phyloP scores from a whole-genome alignment of 2,329 filamentous ascomycete species.

The Alternaria alternata region DNA sequence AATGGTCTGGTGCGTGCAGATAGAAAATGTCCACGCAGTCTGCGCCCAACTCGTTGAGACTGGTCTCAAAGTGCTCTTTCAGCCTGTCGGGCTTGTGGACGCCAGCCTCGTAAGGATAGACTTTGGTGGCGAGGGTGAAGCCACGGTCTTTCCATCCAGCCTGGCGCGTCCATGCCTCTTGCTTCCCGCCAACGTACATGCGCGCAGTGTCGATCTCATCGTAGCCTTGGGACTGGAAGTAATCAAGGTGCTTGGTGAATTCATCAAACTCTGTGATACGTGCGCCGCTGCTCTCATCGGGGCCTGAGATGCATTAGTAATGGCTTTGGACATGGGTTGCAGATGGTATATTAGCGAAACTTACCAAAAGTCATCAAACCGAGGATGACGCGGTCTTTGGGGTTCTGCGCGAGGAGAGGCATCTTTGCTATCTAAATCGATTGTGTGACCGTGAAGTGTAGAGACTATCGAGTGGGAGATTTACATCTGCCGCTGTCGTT shows the following conservation, averaged over 20 bases:
- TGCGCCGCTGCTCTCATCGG: constrained; percentile 66
- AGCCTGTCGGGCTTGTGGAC: constrained; percentile 40
- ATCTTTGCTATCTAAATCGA: constrained; percentile 18
- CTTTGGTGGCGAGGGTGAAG: constrained; percentile 80
- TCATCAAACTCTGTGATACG: constrained; percentile 75
- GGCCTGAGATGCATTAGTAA: constrained; percentile 52
- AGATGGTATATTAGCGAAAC: background rate
- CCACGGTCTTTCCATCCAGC: constrained; percentile 82
- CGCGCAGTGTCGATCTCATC: constrained; percentile 86
- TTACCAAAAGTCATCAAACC: constrained; percentile 82
- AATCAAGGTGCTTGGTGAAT: constrained; percentile 75
- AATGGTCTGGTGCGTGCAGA: constrained; percentile 61
- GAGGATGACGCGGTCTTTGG: constrained; percentile 76
- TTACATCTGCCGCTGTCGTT: background rate
- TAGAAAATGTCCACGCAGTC: constrained; percentile 59
- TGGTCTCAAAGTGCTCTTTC: constrained; percentile 34
- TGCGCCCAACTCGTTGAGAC: constrained; percentile 35
- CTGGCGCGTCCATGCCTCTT: constrained; percentile 80
- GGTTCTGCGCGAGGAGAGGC: constrained; percentile 47
- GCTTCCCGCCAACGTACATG: constrained; percentile 73
- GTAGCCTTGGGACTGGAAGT: constrained; percentile 80
- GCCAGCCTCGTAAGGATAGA: constrained; percentile 60
- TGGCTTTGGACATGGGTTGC: background rate
- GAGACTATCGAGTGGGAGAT: background rate
- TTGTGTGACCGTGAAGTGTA: background rate